These are phyloP conservation scores for Plasmodium gallinaceum DNA, from an alignment of 169 alveolate genomes.

Conservation along the genomic window DNA sequence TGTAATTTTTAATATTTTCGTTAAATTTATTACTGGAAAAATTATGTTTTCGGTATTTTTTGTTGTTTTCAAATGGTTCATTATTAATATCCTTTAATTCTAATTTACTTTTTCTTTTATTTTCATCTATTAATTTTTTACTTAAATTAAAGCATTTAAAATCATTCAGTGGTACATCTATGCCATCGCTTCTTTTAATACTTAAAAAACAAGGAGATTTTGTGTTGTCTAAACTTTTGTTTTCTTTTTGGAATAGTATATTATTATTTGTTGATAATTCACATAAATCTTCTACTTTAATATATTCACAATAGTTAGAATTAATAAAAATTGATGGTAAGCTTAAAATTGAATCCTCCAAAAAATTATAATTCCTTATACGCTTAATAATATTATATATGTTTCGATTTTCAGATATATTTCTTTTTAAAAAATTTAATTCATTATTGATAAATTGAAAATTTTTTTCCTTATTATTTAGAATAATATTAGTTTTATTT, in stretches of 20 bases:
- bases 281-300: slow-evolving; percentile 53
- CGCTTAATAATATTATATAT: slow-evolving; percentile 55
- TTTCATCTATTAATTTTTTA: slow-evolving; percentile 43
- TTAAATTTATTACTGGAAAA: slow-evolving; percentile 33
- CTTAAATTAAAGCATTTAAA: slow-evolving; percentile 34
- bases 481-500: slow-evolving; percentile 7
- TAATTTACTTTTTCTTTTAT: slow-evolving; percentile 47
- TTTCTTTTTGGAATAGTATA: slow-evolving; percentile 26
- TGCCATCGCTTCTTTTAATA: slow-evolving; percentile 52
- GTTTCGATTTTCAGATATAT: slow-evolving; percentile 46
- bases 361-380: slow-evolving; percentile 62
- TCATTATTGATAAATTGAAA: slow-evolving; percentile 62
- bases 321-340: slow-evolving; percentile 72
- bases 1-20: slow-evolving; percentile 20
- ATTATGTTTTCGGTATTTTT: slow-evolving; percentile 41
- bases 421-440: slow-evolving; percentile 67
- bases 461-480: slow-evolving; percentile 55
- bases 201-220: slow-evolving; percentile 22
- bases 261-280: slow-evolving; percentile 34
- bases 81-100: slow-evolving; percentile 22
- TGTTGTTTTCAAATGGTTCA: slow-evolving; percentile 19
- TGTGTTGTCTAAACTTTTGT: slow-evolving; percentile 9
- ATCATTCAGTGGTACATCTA: slow-evolving; percentile 16
- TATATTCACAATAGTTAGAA: slow-evolving; percentile 37
- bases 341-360: slow-evolving; percentile 74